These are phyloP conservation scores for Microcyclosporella mali DNA, from an alignment of 2,329 filamentous ascomycete species.

Conservation along the genomic window DNA sequence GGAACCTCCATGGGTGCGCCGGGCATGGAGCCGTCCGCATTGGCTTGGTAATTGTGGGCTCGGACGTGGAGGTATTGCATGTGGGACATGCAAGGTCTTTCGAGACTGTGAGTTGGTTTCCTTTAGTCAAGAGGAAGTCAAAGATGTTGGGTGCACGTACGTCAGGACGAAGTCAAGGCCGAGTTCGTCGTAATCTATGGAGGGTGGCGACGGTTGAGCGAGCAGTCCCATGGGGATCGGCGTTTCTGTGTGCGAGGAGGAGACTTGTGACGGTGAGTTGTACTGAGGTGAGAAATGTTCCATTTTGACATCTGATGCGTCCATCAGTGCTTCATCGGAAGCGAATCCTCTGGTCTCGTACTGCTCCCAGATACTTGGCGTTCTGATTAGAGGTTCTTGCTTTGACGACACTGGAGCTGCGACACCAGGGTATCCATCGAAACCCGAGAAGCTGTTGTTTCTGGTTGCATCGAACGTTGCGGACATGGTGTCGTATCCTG, in stretches of 20 bases:
- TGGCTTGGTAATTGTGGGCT: conserved; percentile 18
- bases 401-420: conserved; percentile 5
- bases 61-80: conserved; percentile 20
- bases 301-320: conserved; percentile 1
- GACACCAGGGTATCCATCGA: conserved; percentile 13
- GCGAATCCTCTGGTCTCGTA: conserved; percentile 15
- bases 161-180: conserved; percentile 19
- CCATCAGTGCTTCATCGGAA: conserved; percentile 13
- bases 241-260: too few species aligned
- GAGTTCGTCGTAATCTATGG: conserved; percentile 19
- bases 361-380: conserved; percentile 12
- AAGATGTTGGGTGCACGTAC: conserved; percentile 7
- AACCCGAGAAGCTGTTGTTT: conserved; percentile 15
- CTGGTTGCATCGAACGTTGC: conserved; percentile 15
- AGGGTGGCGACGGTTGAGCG: conserved; percentile 6
- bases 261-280: too few species aligned
- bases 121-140: not conserved
- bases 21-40: conserved; percentile 5
- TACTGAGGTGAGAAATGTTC: not conserved
- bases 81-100: conserved; percentile 20
- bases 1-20: conserved; percentile 15
- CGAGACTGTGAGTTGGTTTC: conserved; percentile 11
- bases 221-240: not conserved
- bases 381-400: conserved; percentile 1
- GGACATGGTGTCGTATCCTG: conserved; percentile 16